Percentiles rank a stretch among this genome's conserved stretches.
Evolutionary conservation across 768 basidiomycete genomes (phyloP).

Genomic region (Strobilomyces dryophilus): DNA sequence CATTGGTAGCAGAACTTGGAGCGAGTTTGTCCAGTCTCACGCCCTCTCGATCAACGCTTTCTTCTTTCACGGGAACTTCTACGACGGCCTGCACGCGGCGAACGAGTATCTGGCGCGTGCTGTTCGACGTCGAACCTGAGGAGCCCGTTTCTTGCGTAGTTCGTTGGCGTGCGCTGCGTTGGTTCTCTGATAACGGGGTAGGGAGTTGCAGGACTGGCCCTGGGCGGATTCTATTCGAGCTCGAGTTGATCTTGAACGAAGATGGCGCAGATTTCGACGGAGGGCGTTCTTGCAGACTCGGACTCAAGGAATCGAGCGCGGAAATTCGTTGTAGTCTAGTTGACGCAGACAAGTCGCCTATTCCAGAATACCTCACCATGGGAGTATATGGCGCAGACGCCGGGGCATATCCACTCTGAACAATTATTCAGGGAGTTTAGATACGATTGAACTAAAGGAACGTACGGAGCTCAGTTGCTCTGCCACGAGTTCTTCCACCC

Average conservation of each 20-base stretch:
- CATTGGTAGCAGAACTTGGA: constrained; percentile 14
- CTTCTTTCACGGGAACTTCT: constrained; percentile 60
- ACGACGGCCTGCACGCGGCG: constrained; percentile 60
- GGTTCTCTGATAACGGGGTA: constrained; percentile 30
- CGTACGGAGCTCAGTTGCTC: constrained; percentile 44
- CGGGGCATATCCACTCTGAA: constrained; percentile 15
- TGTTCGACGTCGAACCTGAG: constrained; percentile 9
- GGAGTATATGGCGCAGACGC: constrained; percentile 32
- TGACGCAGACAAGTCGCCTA: constrained; percentile 29
- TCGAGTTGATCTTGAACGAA: constrained; percentile 22
- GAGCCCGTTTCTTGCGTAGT: constrained; percentile 2
- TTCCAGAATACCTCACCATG: constrained; percentile 21
- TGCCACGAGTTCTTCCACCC: constrained; percentile 55
- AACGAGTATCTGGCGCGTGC: constrained; percentile 36
- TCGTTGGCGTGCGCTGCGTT: constrained; percentile 23
- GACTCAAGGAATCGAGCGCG: constrained; percentile 15
- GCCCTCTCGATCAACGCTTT: constrained; percentile 46
- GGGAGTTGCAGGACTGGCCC: constrained; percentile 22
- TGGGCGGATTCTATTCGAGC: constrained; percentile 7
- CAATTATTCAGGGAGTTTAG: background rate
- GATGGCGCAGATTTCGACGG: constrained; percentile 28
- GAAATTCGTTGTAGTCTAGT: constrained; percentile 17
- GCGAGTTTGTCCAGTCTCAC: background rate
- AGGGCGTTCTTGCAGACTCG: constrained; percentile 30
- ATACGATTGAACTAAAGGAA: constrained; percentile 3